phyloP scores from a whole-genome alignment of 2,329 filamentous ascomycete genomes.

The Ceratocystiopsis brevicomis region DNA sequence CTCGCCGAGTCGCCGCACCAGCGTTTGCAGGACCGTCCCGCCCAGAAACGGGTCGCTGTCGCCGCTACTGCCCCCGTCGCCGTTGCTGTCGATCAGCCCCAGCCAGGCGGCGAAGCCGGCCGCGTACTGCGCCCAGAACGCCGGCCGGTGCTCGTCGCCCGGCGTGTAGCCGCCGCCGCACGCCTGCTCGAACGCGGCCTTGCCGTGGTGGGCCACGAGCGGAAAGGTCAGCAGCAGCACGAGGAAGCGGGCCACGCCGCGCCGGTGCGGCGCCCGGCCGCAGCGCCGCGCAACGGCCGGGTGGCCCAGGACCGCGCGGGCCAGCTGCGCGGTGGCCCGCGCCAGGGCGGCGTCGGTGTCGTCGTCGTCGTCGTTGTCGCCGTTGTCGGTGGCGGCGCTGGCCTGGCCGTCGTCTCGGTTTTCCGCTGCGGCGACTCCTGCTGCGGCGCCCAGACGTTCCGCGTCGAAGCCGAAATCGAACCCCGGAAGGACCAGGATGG shows the following conservation, averaged over 20 bases:
- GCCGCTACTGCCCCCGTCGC: too few relatives aligned
- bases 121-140: slow-evolving; percentile 1
- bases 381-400: too few relatives aligned
- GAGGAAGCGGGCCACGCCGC: slow-evolving; percentile 1
- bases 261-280: slow-evolving; percentile 1
- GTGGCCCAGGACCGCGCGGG: background rate
- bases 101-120: background rate
- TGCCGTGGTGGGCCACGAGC: background rate
- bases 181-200: background rate
- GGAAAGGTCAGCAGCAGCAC: slow-evolving; percentile 1
- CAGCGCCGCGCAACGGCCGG: background rate
- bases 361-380: background rate
- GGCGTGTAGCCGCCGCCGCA: slow-evolving; percentile 1
- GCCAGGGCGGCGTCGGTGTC: background rate
- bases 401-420: too few relatives aligned
- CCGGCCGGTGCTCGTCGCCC: background rate
- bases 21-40: too few relatives aligned
- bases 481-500: background rate
- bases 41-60: too few relatives aligned
- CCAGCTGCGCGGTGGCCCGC: background rate
- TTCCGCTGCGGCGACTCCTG: too few relatives aligned
- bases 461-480: background rate
- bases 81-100: background rate
- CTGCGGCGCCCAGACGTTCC: too few relatives aligned
- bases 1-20: too few relatives aligned